Percentiles rank a stretch among this genome's conserved stretches.
Evolutionary conservation across 306 rosid genomes (phyloP).

Genomic region (Parietaria judaica): DNA sequence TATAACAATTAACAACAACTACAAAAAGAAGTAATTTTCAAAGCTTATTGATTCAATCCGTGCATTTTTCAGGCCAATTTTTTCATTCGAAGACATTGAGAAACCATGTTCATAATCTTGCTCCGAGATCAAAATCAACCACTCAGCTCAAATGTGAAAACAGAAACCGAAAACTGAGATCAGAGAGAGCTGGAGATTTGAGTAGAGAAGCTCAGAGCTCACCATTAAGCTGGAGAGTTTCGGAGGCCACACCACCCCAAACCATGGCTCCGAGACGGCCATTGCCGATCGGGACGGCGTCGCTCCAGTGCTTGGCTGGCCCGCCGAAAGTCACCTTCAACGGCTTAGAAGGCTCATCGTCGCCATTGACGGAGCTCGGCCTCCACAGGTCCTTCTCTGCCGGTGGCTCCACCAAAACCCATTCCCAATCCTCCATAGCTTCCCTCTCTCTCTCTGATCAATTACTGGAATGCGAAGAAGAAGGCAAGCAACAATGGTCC

Average conservation of each 20-base stretch:
- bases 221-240: constrained; percentile 89
- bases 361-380: background rate
- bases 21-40: too few species aligned
- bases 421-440: background rate
- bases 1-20: too few species aligned
- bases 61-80: too few species aligned
- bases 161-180: background rate
- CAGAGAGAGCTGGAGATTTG: background rate
- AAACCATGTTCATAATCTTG: background rate
- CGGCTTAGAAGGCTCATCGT: constrained; percentile 26
- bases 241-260: constrained; percentile 74
- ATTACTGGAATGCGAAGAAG: too few species aligned
- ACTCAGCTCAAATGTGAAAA: background rate
- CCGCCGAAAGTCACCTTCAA: constrained; percentile 56
- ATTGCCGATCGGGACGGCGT: constrained; percentile 85
- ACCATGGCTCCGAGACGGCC: constrained; percentile 94
- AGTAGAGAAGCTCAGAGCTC: background rate
- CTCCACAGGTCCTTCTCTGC: background rate
- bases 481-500: too few species aligned
- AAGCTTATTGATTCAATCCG: too few species aligned
- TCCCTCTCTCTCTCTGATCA: too few species aligned
- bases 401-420: constrained; percentile 1
- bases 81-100: too few species aligned
- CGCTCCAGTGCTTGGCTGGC: constrained; percentile 75
- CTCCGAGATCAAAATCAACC: background rate